These are phyloP conservation scores for Hyaloscypha finlandica DNA, from an alignment of 495 filamentous ascomycete genomes.

Conservation along the genomic window DNA sequence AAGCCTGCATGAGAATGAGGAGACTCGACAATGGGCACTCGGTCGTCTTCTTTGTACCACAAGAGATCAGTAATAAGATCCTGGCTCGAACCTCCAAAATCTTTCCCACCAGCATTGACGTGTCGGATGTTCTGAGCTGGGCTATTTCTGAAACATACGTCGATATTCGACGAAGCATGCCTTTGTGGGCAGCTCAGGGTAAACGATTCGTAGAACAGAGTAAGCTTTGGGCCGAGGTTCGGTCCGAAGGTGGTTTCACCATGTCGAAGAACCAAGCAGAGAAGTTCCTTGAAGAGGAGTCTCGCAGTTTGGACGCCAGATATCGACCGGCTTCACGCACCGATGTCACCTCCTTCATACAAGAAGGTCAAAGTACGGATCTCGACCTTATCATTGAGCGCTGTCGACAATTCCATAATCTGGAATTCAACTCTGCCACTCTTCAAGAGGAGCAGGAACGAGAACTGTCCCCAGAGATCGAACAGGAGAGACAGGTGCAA, in stretches of 20 bases:
- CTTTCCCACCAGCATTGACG: conserved; percentile 26
- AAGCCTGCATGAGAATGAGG: conserved; percentile 69
- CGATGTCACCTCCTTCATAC: not conserved
- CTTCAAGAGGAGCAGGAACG: conserved; percentile 73
- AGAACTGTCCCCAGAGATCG: conserved; percentile 63
- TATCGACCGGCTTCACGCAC: not conserved
- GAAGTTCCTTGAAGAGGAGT: conserved; percentile 35
- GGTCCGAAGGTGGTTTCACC: not conserved
- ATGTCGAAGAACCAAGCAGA: not conserved
- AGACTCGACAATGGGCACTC: conserved; percentile 63
- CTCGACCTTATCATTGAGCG: conserved; percentile 36
- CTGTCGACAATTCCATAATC: conserved; percentile 47
- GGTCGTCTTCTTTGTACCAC: conserved; percentile 56
- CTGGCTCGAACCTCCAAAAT: conserved; percentile 6
- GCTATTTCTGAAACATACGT: conserved; percentile 57
- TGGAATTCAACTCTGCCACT: conserved; percentile 37
- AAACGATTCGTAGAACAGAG: not conserved
- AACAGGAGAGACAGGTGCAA: conserved; percentile 58
- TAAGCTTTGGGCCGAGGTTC: not conserved
- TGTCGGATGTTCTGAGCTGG: conserved; percentile 60
- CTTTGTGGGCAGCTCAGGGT: conserved; percentile 64
- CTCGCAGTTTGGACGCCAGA: conserved; percentile 32
- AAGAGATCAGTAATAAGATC: conserved; percentile 46
- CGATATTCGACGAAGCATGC: conserved; percentile 49
- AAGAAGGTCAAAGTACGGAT: not conserved